Evolutionary conservation across 202 grass and related monocot genomes (phyloP), one percentile per base, ranked within the genome.

Genomic region (Setaria italica): DNA sequence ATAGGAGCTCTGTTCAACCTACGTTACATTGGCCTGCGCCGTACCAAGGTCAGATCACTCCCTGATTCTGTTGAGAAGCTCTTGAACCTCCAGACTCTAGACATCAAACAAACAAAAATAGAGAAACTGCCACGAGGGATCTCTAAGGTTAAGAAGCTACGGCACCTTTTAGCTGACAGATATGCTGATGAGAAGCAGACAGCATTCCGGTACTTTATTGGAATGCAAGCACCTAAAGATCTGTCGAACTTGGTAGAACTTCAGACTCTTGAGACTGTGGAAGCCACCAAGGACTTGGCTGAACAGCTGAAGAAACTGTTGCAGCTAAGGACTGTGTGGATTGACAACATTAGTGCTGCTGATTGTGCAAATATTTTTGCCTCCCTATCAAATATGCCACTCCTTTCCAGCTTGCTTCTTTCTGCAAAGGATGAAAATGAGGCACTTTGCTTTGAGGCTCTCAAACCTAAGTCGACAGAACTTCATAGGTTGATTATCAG

Each of bases 241-340:
- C 21, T 90, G 11, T 86, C 73, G 12, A 54, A 86, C 14, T 64
- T 90, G 17, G 56, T 57, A 67, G 79, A 87, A 6, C 45, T 90
- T 45, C 88, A 90, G 78, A 90, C 84, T 58, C 42, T 90, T 14
- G 39, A 83, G 43, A 57, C 79, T 1, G 37, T 90, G 25, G 79
- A 86, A 32, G 76, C 85, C 13, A 65, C 55, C 43, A 45, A 17
- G 46, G 76, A 71, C 4, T 68, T 78, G 9, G 35, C 71, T 29
- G 54, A 35, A 21, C 64, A 60, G 54, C 71, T 93, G 4, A 47
- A 13, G 43, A 74, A 76, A 25, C 62, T 90, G 77, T 83, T 30
- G 32, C 59, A 88, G 16, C 43, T 93, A 6, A 68, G 66, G 21
- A 88, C 39, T 14, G 3, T 93, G 1, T 70, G 67, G 67, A 70